Percentiles rank a stretch among this genome's conserved stretches.
Evolutionary conservation across 352 stramenopile species (phyloP).

Genomic region (Peronosclerospora sorghi): DNA sequence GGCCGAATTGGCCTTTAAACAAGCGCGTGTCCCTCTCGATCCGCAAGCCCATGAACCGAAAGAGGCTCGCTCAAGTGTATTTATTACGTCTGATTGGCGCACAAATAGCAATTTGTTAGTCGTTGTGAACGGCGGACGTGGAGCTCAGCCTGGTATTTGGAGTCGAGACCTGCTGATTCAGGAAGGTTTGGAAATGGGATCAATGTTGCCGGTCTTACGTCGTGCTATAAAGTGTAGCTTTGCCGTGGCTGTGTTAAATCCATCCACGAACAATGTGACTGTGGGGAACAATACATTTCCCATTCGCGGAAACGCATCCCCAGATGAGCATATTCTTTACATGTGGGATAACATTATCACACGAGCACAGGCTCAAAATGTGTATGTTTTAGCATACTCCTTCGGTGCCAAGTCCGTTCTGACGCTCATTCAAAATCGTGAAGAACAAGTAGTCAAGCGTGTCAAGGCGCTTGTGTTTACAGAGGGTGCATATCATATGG

Average conservation of each 20-base stretch:
- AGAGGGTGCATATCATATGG: conserved; percentile 48
- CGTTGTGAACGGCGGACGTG: conserved; percentile 57
- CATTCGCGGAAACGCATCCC: conserved; percentile 46
- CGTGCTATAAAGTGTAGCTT: conserved; percentile 32
- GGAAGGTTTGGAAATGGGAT: conserved; percentile 61
- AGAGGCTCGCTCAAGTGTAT: conserved; percentile 55
- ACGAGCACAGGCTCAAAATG: conserved; percentile 39
- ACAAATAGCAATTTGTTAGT: conserved; percentile 47
- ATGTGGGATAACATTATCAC: conserved; percentile 70
- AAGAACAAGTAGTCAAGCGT: conserved; percentile 40
- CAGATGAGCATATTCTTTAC: conserved; percentile 63
- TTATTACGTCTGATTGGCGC: conserved; percentile 60
- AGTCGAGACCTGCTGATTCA: conserved; percentile 66
- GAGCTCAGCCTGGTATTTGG: conserved; percentile 67
- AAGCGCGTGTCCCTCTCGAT: conserved; percentile 56
- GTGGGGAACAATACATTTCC: conserved; percentile 37
- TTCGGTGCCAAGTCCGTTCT: conserved; percentile 61
- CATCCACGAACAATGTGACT: conserved; percentile 63
- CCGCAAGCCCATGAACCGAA: conserved; percentile 45
- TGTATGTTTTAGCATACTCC: conserved; percentile 60
- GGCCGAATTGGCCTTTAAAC: conserved; percentile 62
- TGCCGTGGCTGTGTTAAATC: conserved; percentile 55
- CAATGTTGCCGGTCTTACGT: conserved; percentile 63
- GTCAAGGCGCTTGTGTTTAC: conserved; percentile 60
- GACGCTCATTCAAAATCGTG: conserved; percentile 51